Base-by-base conservation (phyloP, 805 yeast genomes). In the Metschnikowia lunata region DNA sequence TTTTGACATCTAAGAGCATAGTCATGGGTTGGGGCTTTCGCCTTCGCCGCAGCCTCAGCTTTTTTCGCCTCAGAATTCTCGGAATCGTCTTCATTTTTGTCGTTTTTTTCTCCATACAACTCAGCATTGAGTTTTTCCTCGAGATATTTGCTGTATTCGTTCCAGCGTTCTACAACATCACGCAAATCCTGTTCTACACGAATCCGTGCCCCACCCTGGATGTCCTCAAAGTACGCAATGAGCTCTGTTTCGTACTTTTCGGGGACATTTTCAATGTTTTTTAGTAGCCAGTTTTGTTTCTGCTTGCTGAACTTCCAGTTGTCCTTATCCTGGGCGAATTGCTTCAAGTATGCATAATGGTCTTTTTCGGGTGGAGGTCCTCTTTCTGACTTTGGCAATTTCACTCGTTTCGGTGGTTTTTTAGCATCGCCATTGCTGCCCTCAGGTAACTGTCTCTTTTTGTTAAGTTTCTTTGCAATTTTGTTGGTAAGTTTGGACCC, bases 241-340 rank as follows among this genome's bases (percentile, higher is more conserved):
- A 86, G 61, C 26, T 78, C 75, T 1, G 58, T 63, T 40, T 75
- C 79, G 56, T 83, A 85, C 8, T 69, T 64, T 0, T 64, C 67
- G 2, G 82, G 84, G 18, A 82, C 78, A 23, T 54, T 49, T 39
- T 66, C 71, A 29, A 84, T 62, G 59, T 86, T 80, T 56, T 80
- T 81, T 50, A 87, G 64, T 35, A 87, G 73, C 95, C 95, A 87
- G 58, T 86, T 86, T 63, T 87, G 95, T 51, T 87, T 86, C 68
- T 83, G 90, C 57, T 87, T 87, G 46, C 88, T 82, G 61, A 87
- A 87, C 67, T 87, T 87, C 95, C 95, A 87, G 46, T 74, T 71
- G 0, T 66, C 78, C 47, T 63, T 67, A 49, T 83, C 87, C 10
- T 74, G 71, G 4, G 66, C 59, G 56, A 73, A 87, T 42, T 76